Evolutionary conservation across 2,329 filamentous ascomycete species (phyloP).

Genomic region (Stagonosporopsis chrysanthemi): DNA sequence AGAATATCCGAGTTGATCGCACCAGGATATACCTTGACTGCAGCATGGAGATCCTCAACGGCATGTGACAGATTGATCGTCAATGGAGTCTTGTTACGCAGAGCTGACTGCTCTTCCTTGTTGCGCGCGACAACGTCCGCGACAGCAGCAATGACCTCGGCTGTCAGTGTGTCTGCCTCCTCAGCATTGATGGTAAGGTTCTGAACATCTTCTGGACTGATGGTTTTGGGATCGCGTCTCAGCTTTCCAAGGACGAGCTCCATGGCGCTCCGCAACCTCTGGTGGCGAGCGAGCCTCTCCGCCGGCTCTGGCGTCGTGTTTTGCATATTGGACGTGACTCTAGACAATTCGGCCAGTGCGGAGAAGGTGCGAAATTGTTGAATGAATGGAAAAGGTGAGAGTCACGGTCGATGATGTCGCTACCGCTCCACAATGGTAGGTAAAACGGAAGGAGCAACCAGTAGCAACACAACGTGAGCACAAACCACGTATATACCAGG

Average conservation of each 20-base stretch:
- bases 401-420: conserved; percentile 4
- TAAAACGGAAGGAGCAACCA: conserved; percentile 6
- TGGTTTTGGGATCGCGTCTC: conserved; percentile 30
- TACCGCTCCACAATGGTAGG: neutral
- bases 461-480: neutral
- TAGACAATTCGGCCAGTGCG: neutral
- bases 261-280: conserved; percentile 12
- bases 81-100: conserved; percentile 11
- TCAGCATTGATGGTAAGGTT: conserved; percentile 38
- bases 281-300: conserved; percentile 10
- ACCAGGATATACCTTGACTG: conserved; percentile 33
- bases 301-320: neutral
- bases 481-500: too few species aligned
- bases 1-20: conserved; percentile 40
- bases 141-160: conserved; percentile 41
- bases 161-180: conserved; percentile 29
- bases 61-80: conserved; percentile 1
- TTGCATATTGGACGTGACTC: neutral
- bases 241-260: conserved; percentile 31
- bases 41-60: conserved; percentile 38
- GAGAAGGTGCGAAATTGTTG: neutral
- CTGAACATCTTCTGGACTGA: conserved; percentile 44
- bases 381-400: neutral
- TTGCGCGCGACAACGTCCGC: conserved; percentile 28
- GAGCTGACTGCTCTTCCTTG: conserved; percentile 15